Evolutionary conservation across 164 flowering plant species (phyloP), one percentile per base, ranked within the genome.

Genomic region (Berberis vulgaris): DNA sequence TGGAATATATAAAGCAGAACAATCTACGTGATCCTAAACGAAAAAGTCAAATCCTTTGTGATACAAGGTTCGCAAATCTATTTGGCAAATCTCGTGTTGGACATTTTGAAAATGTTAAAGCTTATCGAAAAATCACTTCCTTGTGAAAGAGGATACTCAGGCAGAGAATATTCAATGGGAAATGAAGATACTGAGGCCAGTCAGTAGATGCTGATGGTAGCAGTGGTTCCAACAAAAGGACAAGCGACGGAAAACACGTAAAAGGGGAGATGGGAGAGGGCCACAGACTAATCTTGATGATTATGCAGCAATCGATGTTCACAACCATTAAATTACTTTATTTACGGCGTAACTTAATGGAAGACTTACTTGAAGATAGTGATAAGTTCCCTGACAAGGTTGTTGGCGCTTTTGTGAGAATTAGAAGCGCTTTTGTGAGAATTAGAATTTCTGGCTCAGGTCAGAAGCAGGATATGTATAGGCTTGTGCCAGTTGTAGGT

Each of bases 401-500:
- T 65, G 83, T 85, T 75, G 96, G 96, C 59, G 66, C 90, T 49
- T 91, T 91, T 82, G 97, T 84, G 13, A 81, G 96, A 70, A 85
- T 94, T 73, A 84, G 96, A 69, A 94, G 96, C 59, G 66, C 90
- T 49, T 91, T 91, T 82, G 97, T 84, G 13, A 81, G 96, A 70
- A 85, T 94, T 73, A 84, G 96, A 69, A 94, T 94, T 63, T 80
- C 91, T 67, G 93, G 96, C 63, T 74, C 81, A 62, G 74, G 56
- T 70, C 95, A 87, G 69, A 94, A 86, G 76, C 97, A 94, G 73
- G 99, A 94, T 71, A 75, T 89, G 73, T 86, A 94, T 78, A 81
- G 99, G 80, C 89, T 94, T 59, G 99, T 94, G 52, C 97, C 86
- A 83, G 88, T 94, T 73, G 77, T 85, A 62, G 96, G 99, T 91